A percentile compares a stretch with the other conserved stretches of the same genome.
These are phyloP conservation scores for Lasiodiplodia gonubiensis DNA, from an alignment of 2,329 filamentous ascomycete genomes.

Conservation along the genomic window DNA sequence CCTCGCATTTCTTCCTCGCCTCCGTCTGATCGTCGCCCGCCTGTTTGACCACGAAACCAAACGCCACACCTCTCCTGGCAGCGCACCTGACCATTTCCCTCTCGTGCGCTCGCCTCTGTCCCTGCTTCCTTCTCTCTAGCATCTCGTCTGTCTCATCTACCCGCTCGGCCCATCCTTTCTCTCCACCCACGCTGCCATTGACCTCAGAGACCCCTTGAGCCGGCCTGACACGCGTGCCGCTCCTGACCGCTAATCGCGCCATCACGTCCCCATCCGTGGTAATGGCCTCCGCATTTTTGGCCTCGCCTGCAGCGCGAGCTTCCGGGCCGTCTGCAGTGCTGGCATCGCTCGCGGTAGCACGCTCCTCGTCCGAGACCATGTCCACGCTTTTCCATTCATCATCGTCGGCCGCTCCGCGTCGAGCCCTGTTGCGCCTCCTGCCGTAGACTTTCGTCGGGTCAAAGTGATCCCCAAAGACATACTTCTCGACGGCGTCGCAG, in stretches of 20 bases:
- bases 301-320: neutral
- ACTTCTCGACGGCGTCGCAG: constrained; percentile 57
- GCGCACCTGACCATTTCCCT: constrained; percentile 67
- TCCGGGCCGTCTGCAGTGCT: neutral
- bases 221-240: constrained; percentile 41
- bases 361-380: constrained; percentile 45
- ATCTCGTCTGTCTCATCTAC: constrained; percentile 59
- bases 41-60: constrained; percentile 53
- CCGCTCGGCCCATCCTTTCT: constrained; percentile 61
- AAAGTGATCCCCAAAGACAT: constrained; percentile 55
- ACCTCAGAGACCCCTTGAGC: constrained; percentile 56
- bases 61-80: constrained; percentile 65
- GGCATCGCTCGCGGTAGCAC: constrained; percentile 25
- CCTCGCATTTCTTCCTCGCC: constrained; percentile 59
- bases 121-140: constrained; percentile 55
- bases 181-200: constrained; percentile 63
- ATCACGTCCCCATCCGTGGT: constrained; percentile 8
- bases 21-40: constrained; percentile 31
- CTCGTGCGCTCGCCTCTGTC: constrained; percentile 55
- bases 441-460: constrained; percentile 56
- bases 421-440: constrained; percentile 53
- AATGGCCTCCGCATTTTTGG: constrained; percentile 3
- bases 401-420: constrained; percentile 46
- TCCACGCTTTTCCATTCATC: constrained; percentile 54
- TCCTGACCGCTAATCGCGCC: constrained; percentile 34